Conservation (phyloP, 2,329 filamentous ascomycete genomes). For the Penicillium sp. region DNA sequence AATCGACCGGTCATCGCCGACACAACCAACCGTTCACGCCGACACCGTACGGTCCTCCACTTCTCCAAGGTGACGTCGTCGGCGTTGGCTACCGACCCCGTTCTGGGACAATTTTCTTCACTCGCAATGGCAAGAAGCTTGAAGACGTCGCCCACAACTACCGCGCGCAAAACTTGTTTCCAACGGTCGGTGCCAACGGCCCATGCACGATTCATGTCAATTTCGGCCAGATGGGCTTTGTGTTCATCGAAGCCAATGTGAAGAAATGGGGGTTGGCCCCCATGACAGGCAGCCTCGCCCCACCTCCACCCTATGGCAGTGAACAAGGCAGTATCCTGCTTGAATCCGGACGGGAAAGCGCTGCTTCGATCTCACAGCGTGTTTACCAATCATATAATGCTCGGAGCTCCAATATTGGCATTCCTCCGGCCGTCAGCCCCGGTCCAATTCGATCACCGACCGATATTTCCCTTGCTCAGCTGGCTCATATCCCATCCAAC, state of each 20-base stretch:
- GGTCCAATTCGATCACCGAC: conserved; percentile 89
- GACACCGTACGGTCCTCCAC: conserved; percentile 78
- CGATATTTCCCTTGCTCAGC: conserved; percentile 89
- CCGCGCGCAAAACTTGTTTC: conserved; percentile 96
- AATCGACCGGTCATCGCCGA: conserved; percentile 81
- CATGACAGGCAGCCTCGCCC: conserved; percentile 91
- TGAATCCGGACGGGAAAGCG: conserved; percentile 72
- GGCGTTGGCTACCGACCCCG: conserved; percentile 93
- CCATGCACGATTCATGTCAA: conserved; percentile 94
- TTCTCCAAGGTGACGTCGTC: conserved; percentile 91
- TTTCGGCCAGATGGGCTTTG: conserved; percentile 95
- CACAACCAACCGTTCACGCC: conserved; percentile 89
- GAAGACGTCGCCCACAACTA: conserved; percentile 92
- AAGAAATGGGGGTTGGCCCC: conserved; percentile 99
- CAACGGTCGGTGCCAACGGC: conserved; percentile 92
- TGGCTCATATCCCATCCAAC: conserved; percentile 69
- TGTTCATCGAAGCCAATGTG: conserved; percentile 98
- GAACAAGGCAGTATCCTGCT: conserved; percentile 96
- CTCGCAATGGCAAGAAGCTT: conserved; percentile 93
- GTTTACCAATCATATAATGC: conserved; percentile 65
- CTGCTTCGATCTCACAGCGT: conserved; percentile 40
- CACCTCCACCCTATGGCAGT: conserved; percentile 93
- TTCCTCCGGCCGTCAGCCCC: conserved; percentile 75
- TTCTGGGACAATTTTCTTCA: conserved; percentile 96
- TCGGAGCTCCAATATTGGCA: conserved; percentile 76